A percentile compares a stretch with the other conserved stretches of the same genome.
Evolutionary conservation across 1,139 yeast species (phyloP).

Genomic region (Sugiyamaella sp.): DNA sequence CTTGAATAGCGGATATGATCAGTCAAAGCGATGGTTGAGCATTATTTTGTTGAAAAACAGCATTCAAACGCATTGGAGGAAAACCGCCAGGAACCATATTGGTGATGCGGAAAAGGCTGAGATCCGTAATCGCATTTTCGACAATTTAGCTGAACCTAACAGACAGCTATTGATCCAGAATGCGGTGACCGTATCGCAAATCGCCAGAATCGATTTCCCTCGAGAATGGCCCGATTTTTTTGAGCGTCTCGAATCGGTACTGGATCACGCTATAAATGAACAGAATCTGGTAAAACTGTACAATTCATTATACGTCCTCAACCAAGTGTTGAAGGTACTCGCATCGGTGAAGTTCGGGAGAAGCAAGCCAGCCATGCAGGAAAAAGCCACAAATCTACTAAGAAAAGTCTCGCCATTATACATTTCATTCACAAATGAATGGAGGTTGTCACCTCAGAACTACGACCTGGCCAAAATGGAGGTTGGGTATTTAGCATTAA

Average conservation of each 20-base stretch:
- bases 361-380: slow-evolving; percentile 76
- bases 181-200: slow-evolving; percentile 77
- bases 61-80: slow-evolving; percentile 79
- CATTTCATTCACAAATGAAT: slow-evolving; percentile 58
- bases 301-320: slow-evolving; percentile 66
- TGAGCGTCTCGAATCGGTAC: slow-evolving; percentile 58
- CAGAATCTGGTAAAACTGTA: slow-evolving; percentile 57
- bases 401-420: slow-evolving; percentile 65
- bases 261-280: slow-evolving; percentile 47
- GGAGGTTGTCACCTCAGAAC: slow-evolving; percentile 48
- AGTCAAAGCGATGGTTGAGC: slow-evolving; percentile 82
- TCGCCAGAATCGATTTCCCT: slow-evolving; percentile 85
- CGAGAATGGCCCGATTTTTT: slow-evolving; percentile 80
- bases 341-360: slow-evolving; percentile 81
- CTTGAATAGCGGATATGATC: slow-evolving; percentile 56
- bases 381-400: slow-evolving; percentile 64
- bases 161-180: slow-evolving; percentile 76
- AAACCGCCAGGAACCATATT: slow-evolving; percentile 59
- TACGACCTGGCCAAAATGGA: slow-evolving; percentile 52
- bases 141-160: slow-evolving; percentile 66
- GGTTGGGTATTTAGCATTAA: slow-evolving; percentile 75
- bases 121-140: slow-evolving; percentile 63
- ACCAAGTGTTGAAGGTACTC: slow-evolving; percentile 74
- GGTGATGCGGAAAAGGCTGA: slow-evolving; percentile 66
- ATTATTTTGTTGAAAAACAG: slow-evolving; percentile 88